A percentile compares a stretch with the other conserved stretches of the same genome.
phyloP scores from a whole-genome alignment of 2,329 filamentous ascomycete genomes.

The Hansfordia pulvinata region DNA sequence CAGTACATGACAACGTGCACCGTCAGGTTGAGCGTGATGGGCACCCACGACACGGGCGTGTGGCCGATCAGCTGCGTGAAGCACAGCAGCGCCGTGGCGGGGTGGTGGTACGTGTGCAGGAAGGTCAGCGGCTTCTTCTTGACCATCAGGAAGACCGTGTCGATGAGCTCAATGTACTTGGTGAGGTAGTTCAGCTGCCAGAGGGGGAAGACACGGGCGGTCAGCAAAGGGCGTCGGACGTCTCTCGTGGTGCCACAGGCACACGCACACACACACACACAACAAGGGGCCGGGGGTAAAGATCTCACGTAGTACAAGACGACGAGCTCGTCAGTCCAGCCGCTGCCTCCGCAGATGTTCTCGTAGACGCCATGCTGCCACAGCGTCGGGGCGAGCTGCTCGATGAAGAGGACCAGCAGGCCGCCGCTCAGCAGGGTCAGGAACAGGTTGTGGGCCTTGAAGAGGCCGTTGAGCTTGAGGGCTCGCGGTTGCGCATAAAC shows the following conservation, averaged over 20 bases:
- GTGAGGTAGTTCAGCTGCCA: conserved; percentile 85
- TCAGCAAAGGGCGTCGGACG: no score
- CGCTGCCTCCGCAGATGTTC: conserved; percentile 64
- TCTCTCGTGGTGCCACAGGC: no score
- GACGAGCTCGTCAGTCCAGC: conserved; percentile 83
- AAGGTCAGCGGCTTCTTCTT: conserved; percentile 99
- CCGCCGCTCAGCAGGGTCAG: conserved; percentile 70
- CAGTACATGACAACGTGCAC: conserved; percentile 99
- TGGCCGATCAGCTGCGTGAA: conserved; percentile 89
- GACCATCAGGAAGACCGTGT: conserved; percentile 90
- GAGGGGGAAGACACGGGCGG: conserved; percentile 18
- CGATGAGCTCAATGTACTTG: conserved; percentile 88
- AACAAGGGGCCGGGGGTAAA: conserved; percentile 19
- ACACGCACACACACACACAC: neutral
- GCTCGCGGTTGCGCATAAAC: conserved; percentile 71
- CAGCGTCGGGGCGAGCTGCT: conserved; percentile 80
- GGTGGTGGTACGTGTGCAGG: conserved; percentile 96
- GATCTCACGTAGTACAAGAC: conserved; percentile 76
- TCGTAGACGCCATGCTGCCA: conserved; percentile 70
- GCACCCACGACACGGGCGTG: conserved; percentile 86
- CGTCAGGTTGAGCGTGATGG: conserved; percentile 77
- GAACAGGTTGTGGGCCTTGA: conserved; percentile 92
- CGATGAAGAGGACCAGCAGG: conserved; percentile 71
- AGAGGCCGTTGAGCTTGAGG: conserved; percentile 79
- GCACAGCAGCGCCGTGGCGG: conserved; percentile 87